phyloP scores from a whole-genome alignment of 495 filamentous ascomycete genomes.

The Neurospora sublineolata region DNA sequence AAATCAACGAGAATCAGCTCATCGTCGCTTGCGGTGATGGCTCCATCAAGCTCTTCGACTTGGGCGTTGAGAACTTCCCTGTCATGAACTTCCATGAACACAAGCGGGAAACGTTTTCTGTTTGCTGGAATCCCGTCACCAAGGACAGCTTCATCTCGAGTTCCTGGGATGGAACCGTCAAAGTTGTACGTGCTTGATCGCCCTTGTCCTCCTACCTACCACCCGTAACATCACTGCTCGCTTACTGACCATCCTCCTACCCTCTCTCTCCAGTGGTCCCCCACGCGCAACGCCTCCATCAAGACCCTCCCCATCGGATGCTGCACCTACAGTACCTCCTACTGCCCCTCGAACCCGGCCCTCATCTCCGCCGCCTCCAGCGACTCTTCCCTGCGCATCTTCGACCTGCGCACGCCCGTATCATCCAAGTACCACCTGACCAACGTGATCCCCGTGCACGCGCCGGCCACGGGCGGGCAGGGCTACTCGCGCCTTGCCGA shows the following conservation, averaged over 20 bases:
- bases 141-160: conserved; percentile 81
- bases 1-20: conserved; percentile 88
- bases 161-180: conserved; percentile 90
- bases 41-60: conserved; percentile 87
- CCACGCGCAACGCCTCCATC: conserved; percentile 56
- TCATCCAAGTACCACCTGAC: conserved; percentile 73
- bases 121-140: conserved; percentile 81
- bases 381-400: conserved; percentile 78
- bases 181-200: conserved; percentile 46
- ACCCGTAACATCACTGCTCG: not conserved
- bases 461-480: conserved; percentile 28
- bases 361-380: conserved; percentile 71
- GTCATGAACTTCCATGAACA: conserved; percentile 85
- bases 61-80: conserved; percentile 64
- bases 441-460: conserved; percentile 65
- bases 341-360: conserved; percentile 65
- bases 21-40: conserved; percentile 82
- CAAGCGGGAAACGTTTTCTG: conserved; percentile 78
- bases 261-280: conserved; percentile 51
- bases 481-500: conserved; percentile 21
- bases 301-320: conserved; percentile 75
- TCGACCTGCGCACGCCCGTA: conserved; percentile 76
- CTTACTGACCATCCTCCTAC: not conserved
- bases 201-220: not conserved
- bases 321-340: conserved; percentile 82